phyloP scores from a whole-genome alignment of 2,329 filamentous ascomycete species.

The Apiospora pterosperma region DNA sequence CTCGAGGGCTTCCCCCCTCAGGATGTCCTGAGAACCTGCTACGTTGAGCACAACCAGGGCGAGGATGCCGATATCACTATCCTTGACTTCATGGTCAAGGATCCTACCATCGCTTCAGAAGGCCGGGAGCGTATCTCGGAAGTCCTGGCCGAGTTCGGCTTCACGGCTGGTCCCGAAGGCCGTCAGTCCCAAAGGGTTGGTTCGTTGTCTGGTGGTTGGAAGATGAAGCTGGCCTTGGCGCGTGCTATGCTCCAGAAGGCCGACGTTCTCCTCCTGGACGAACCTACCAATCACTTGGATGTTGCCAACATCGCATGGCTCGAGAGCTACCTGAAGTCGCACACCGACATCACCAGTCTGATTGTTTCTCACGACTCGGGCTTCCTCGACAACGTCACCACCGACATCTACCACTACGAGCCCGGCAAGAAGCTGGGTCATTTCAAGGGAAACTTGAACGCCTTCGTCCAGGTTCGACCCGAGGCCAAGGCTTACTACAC shows the following conservation, averaged over 20 bases:
- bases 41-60: conserved; percentile 98
- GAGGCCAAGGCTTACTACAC: conserved; percentile 99
- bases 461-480: conserved; percentile 84
- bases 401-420: conserved; percentile 99
- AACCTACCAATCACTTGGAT: conserved; percentile 98
- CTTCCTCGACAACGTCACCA: conserved; percentile 96
- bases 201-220: conserved; percentile 96
- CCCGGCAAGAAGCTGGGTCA: conserved; percentile 86
- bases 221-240: conserved; percentile 98
- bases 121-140: conserved; percentile 76
- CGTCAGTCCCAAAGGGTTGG: conserved; percentile 81
- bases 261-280: conserved; percentile 94
- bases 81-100: conserved; percentile 86
- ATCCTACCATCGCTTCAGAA: conserved; percentile 78
- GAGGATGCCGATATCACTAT: conserved; percentile 97
- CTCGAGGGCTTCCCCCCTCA: conserved; percentile 94
- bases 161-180: conserved; percentile 84
- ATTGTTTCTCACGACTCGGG: conserved; percentile 98
- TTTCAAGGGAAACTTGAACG: conserved; percentile 79
- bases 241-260: conserved; percentile 95
- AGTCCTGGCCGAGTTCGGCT: conserved; percentile 89
- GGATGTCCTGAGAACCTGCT: conserved; percentile 90
- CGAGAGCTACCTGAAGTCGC: conserved; percentile 90
- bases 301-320: conserved; percentile 96
- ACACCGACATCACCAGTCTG: conserved; percentile 93